Conservation (phyloP, 2,329 filamentous ascomycete genomes). For the Penicillium sp. region DNA sequence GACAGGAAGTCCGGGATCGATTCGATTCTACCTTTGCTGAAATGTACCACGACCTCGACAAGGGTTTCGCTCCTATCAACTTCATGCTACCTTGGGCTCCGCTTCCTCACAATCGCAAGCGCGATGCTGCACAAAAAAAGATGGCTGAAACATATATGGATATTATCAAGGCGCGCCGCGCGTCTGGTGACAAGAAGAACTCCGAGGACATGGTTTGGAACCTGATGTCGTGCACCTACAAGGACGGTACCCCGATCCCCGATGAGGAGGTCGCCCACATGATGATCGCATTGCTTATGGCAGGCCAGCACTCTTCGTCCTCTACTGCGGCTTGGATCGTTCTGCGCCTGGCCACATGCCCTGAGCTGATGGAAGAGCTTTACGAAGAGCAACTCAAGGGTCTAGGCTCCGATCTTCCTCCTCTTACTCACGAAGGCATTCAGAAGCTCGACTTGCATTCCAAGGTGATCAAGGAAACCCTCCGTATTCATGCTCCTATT, state of each 20-base stretch:
- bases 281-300: slow-evolving; percentile 93
- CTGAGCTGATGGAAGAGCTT: slow-evolving; percentile 76
- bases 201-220: slow-evolving; percentile 83
- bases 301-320: slow-evolving; percentile 83
- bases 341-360: slow-evolving; percentile 71
- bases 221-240: slow-evolving; percentile 80
- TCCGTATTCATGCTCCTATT: slow-evolving; percentile 86
- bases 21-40: slow-evolving; percentile 78
- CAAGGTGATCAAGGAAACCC: slow-evolving; percentile 84
- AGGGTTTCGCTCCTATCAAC: slow-evolving; percentile 85
- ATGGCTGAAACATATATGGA: slow-evolving; percentile 79
- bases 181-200: slow-evolving; percentile 49
- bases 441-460: slow-evolving; percentile 75
- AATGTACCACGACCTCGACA: slow-evolving; percentile 83
- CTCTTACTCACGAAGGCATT: slow-evolving; percentile 72
- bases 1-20: slow-evolving; percentile 72
- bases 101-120: slow-evolving; percentile 79
- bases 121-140: slow-evolving; percentile 73
- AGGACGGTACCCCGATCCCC: slow-evolving; percentile 72
- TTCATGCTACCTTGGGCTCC: slow-evolving; percentile 87
- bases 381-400: slow-evolving; percentile 74
- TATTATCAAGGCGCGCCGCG: slow-evolving; percentile 70
- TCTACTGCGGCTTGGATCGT: slow-evolving; percentile 83
- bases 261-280: slow-evolving; percentile 85
- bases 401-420: slow-evolving; percentile 70